phyloP scores from a whole-genome alignment of 208 protist genomes.

The Leishmania guyanensis region DNA sequence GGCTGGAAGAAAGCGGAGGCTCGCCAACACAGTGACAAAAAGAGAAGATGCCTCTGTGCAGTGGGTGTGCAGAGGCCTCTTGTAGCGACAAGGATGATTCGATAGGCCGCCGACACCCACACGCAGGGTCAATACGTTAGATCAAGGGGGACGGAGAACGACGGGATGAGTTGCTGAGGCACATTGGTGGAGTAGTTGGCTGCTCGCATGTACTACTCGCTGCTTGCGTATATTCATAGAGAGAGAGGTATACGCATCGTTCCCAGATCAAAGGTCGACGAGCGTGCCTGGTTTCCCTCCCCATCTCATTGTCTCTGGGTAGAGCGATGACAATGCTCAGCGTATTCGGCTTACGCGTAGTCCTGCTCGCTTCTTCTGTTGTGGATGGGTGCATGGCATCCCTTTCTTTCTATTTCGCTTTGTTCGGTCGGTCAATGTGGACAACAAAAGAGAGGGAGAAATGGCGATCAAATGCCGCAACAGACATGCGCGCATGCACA shows the following conservation, averaged over 20 bases:
- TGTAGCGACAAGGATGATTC: neutral
- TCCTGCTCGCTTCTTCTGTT: neutral
- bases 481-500: neutral
- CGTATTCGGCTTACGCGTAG: neutral
- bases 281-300: too few relatives aligned
- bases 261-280: too few relatives aligned
- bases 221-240: neutral
- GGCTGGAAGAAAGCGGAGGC: neutral
- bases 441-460: neutral
- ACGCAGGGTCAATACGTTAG: neutral
- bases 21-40: neutral
- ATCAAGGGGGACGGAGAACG: neutral
- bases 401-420: neutral
- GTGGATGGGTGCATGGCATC: neutral
- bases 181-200: neutral
- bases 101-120: neutral
- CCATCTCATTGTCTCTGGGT: too few relatives aligned
- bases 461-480: neutral
- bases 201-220: neutral
- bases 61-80: neutral
- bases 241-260: too few relatives aligned
- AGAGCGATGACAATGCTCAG: too few relatives aligned
- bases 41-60: neutral
- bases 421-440: neutral
- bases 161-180: neutral